Conservation (phyloP, 371 early-diverging fungal genomes). For the Mucor irregularis region DNA sequence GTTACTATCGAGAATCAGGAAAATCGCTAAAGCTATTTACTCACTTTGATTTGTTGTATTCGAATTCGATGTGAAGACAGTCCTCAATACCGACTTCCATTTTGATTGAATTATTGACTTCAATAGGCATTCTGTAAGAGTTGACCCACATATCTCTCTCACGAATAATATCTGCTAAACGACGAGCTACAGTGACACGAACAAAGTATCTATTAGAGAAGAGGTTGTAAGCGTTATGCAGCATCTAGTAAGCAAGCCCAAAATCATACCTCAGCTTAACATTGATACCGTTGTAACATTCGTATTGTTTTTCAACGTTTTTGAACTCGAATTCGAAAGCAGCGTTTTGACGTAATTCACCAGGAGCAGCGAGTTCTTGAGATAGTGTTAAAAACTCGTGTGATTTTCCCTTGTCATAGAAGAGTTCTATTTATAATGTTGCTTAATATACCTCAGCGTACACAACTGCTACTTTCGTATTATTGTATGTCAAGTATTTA, state of each 20-base stretch:
- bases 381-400: slow-evolving; percentile 89
- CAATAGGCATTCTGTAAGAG: slow-evolving; percentile 84
- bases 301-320: slow-evolving; percentile 91
- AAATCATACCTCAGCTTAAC: slow-evolving; percentile 74
- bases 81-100: slow-evolving; percentile 98
- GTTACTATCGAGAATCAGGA: background rate
- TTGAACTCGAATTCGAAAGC: slow-evolving; percentile 89
- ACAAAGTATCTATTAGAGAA: slow-evolving; percentile 88
- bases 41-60: slow-evolving; percentile 91
- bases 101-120: slow-evolving; percentile 86
- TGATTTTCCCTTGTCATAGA: slow-evolving; percentile 93
- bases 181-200: slow-evolving; percentile 80
- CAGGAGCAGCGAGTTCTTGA: slow-evolving; percentile 89
- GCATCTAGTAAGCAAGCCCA: background rate
- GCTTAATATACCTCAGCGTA: too few relatives aligned
- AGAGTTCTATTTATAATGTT: slow-evolving; percentile 67
- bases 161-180: slow-evolving; percentile 74
- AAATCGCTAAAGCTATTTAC: slow-evolving; percentile 1
- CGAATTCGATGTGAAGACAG: slow-evolving; percentile 93
- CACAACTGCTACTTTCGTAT: background rate
- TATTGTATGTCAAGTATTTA: slow-evolving; percentile 26
- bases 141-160: slow-evolving; percentile 89
- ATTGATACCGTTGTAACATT: slow-evolving; percentile 90
- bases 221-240: background rate
- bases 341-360: slow-evolving; percentile 74